Percentiles rank a stretch among this genome's conserved stretches.
Evolutionary conservation across 2,329 filamentous ascomycete species (phyloP).

Genomic region (Escovopsis sp.): DNA sequence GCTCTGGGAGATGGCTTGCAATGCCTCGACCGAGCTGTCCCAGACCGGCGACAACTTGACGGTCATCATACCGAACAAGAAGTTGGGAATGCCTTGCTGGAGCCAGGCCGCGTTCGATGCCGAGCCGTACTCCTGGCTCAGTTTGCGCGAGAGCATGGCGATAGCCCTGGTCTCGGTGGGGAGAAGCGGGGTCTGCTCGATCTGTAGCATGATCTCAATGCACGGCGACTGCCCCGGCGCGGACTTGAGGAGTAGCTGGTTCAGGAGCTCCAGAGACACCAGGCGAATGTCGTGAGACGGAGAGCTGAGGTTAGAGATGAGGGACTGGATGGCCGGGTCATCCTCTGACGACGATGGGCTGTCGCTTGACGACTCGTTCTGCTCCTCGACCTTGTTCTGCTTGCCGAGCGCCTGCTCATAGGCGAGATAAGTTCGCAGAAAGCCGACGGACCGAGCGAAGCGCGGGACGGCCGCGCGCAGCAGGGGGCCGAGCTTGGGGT

Average conservation of each 20-base stretch:
- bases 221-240: slow-evolving; percentile 11
- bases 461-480: slow-evolving; percentile 51
- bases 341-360: slow-evolving; percentile 29
- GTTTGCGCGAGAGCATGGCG: slow-evolving; percentile 72
- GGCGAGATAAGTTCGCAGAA: slow-evolving; percentile 44
- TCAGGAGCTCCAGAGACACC: slow-evolving; percentile 57
- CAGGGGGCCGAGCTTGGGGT: slow-evolving; percentile 47
- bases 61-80: slow-evolving; percentile 79
- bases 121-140: slow-evolving; percentile 49
- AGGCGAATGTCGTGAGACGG: slow-evolving; percentile 62
- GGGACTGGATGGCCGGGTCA: slow-evolving; percentile 45
- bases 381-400: slow-evolving; percentile 8
- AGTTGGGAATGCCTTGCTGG: slow-evolving; percentile 58
- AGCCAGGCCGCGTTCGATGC: slow-evolving; percentile 49
- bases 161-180: slow-evolving; percentile 63
- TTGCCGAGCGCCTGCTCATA: slow-evolving; percentile 32
- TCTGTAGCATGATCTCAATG: slow-evolving; percentile 49
- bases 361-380: slow-evolving; percentile 27
- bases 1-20: slow-evolving; percentile 59
- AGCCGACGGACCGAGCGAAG: slow-evolving; percentile 52
- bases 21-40: slow-evolving; percentile 64
- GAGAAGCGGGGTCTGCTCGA: slow-evolving; percentile 66
- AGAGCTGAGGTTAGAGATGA: slow-evolving; percentile 61
- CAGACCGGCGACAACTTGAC: slow-evolving; percentile 74
- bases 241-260: slow-evolving; percentile 30